A percentile compares a stretch with the other conserved stretches of the same genome.
Evolutionary conservation across 768 basidiomycete species (phyloP).

Genomic region (Rhodosporidiobolus odoratus): DNA sequence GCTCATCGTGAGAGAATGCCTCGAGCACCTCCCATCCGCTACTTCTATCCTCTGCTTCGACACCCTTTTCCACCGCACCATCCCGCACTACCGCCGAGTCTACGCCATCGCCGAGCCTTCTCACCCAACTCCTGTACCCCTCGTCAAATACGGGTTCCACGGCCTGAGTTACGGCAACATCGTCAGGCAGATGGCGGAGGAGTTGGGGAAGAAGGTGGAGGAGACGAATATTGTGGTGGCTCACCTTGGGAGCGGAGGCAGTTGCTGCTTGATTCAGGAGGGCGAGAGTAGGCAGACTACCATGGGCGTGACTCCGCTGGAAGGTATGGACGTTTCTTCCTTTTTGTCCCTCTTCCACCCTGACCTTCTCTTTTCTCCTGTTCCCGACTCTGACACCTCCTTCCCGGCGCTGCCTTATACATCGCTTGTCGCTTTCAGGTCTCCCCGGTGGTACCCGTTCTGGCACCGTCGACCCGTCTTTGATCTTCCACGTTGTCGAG

Average conservation of each 20-base stretch:
- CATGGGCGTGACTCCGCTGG: conserved; percentile 88
- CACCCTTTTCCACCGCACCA: conserved; percentile 71
- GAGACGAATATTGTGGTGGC: conserved; percentile 70
- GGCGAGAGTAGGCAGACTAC: conserved; percentile 74
- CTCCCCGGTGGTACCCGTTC: conserved; percentile 82
- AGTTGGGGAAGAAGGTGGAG: conserved; percentile 56
- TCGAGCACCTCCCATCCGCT: conserved; percentile 60
- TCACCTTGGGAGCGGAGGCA: conserved; percentile 88
- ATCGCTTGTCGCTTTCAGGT: conserved; percentile 43
- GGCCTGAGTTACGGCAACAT: conserved; percentile 62
- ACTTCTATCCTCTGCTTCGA: conserved; percentile 81
- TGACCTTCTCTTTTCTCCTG: not conserved
- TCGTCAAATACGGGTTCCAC: conserved; percentile 89
- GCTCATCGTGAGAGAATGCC: conserved; percentile 53
- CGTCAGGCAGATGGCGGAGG: conserved; percentile 57
- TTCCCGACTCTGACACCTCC: not conserved
- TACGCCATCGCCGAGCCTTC: conserved; percentile 66
- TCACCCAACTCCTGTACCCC: conserved; percentile 59
- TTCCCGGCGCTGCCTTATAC: too few species aligned
- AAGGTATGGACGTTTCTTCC: conserved; percentile 46
- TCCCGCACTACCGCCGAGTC: conserved; percentile 69
- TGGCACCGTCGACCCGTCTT: conserved; percentile 74
- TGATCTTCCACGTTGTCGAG: conserved; percentile 76
- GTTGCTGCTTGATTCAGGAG: conserved; percentile 65
- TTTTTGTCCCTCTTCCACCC: not conserved